Evolutionary conservation across 1,284 basidiomycete species (phyloP), one percentile per base, ranked within the genome.

Genomic region (Cronartium ribicola): DNA sequence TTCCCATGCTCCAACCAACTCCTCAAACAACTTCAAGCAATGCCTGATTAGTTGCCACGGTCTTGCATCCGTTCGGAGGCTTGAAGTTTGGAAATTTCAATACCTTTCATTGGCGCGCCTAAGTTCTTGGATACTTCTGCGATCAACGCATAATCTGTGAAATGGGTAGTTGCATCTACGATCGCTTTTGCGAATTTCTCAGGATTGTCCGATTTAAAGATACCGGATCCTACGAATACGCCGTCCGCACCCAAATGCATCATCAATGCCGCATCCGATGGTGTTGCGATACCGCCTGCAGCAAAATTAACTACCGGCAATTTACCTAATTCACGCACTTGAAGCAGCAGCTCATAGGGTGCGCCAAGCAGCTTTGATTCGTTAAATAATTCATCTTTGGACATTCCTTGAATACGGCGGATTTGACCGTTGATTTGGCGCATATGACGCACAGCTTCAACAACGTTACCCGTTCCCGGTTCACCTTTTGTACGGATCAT

Each of bases 161-260:
- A 91, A 85, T 98, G 95, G 3, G 95, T 98, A 17, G 94, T 94
- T 57, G 95, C 92, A 84, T 97, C 92, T 48, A 98, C 95, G 78
- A 98, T 97, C 17, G 95, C 94, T 75, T 89, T 88, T 14, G 95
- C 95, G 73, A 94, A 88, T 83, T 93, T 94, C 43, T 89, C 92
- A 41, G 95, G 94, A 82, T 98, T 91, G 71, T 90, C 91, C 66
- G 94, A 95, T 80, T 90, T 88, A 86, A 93, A 96, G 81, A 96
- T 94, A 67, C 94, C 94, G 39, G 92, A 96, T 40, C 94, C 94
- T 91, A 83, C 83, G 75, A 83, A 83, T 36, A 83, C 92, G 85
- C 96, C 95, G 81, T 98, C 95, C 81, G 92, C 94, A 64, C 95
- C 94, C 48, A 99, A 87, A 81, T 98, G 94, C 95, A 98, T 98